These are phyloP conservation scores for Colletotrichum gigasporum DNA, from an alignment of 2,329 filamentous ascomycete species.

Conservation along the genomic window DNA sequence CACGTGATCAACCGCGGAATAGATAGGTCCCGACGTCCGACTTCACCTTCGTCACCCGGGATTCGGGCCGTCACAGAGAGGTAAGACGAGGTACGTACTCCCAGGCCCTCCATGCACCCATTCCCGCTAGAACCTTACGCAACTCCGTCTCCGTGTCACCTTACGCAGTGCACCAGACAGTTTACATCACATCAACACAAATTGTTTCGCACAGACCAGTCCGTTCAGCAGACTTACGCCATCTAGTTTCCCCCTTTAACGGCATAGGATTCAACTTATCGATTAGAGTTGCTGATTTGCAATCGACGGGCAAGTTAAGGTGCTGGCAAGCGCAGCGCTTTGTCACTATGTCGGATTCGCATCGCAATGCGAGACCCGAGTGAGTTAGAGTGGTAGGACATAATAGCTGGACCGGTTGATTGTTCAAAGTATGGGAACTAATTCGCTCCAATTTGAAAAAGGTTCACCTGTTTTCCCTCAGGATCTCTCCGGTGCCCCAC, in stretches of 20 bases:
- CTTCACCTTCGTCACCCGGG: background rate
- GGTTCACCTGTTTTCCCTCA: conserved; percentile 10
- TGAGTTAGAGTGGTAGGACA: background rate
- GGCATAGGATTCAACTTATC: background rate
- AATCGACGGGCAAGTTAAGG: background rate
- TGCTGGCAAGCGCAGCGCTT: conserved; percentile 11
- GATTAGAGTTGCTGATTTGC: background rate
- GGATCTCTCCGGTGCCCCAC: conserved; percentile 18
- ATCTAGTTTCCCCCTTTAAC: background rate
- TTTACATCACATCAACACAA: background rate
- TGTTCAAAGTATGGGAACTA: background rate
- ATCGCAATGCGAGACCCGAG: background rate
- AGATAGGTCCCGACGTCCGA: conserved; percentile 10
- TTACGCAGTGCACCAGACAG: background rate
- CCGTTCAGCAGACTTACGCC: conserved; percentile 3
- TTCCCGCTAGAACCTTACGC: conserved; percentile 1
- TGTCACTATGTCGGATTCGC: conserved; percentile 11
- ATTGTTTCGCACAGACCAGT: conserved; percentile 4
- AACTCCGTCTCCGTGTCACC: background rate
- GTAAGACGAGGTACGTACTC: background rate
- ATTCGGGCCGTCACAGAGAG: background rate
- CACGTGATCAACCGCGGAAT: conserved; percentile 3
- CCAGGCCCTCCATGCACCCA: background rate
- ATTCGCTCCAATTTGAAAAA: background rate
- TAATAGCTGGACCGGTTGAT: background rate